Conservation (phyloP, 306 rosid species). For the Quercus aquifolioides region DNA sequence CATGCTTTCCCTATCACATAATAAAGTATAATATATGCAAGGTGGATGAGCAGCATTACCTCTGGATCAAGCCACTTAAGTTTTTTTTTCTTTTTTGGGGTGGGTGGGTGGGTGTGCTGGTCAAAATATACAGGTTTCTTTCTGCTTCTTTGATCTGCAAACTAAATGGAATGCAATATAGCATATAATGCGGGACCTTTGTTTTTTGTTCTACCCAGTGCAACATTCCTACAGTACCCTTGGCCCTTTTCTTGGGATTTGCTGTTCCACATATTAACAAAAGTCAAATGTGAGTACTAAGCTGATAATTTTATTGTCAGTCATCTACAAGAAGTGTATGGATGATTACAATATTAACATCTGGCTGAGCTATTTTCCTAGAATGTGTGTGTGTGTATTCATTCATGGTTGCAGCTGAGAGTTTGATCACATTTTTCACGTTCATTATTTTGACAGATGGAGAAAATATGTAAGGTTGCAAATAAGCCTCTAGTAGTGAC, state of each 20-base stretch:
- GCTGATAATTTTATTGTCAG: not conserved
- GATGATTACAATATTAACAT: not conserved
- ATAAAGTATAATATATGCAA: no score
- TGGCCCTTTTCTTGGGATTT: not conserved
- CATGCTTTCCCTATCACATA: no score
- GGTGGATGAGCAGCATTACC: not conserved
- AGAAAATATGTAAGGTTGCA: constrained; percentile 92
- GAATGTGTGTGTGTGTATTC: constrained; percentile 4
- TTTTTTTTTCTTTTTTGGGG: not conserved
- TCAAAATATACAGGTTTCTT: no score
- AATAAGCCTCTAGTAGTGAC: constrained; percentile 94
- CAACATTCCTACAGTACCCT: not conserved
- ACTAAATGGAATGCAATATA: not conserved
- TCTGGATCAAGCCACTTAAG: not conserved
- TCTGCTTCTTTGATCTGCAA: no score
- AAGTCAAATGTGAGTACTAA: not conserved
- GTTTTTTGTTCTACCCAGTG: not conserved
- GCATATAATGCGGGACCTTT: not conserved
- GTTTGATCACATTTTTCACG: constrained; percentile 17
- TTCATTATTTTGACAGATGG: constrained; percentile 52
- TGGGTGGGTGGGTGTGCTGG: no score
- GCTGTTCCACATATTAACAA: not conserved
- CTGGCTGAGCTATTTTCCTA: not conserved
- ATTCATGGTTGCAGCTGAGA: not conserved
- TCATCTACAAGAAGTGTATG: not conserved